Percentiles rank a stretch among this genome's conserved stretches.
Evolutionary conservation across 106 monocot genomes (phyloP).

Genomic region (Platanthera guangdongensis): DNA sequence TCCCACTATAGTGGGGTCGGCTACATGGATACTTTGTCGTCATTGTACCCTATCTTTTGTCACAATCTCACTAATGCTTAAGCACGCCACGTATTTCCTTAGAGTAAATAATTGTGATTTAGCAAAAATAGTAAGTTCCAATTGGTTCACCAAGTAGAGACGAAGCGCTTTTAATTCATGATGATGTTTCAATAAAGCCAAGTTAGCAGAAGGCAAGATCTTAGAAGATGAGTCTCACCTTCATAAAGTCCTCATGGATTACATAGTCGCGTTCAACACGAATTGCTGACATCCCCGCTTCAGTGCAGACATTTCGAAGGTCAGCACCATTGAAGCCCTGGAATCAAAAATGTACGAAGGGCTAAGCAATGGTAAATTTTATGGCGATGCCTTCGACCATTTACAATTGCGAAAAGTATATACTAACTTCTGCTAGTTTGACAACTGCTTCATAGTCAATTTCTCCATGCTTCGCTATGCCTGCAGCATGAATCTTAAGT

Average conservation of each 20-base stretch:
- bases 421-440: conserved; percentile 80
- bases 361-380: not conserved
- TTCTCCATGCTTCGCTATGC: conserved; percentile 92
- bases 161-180: not conserved
- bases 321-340: conserved; percentile 98
- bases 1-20: too few species aligned
- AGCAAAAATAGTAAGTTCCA: not conserved
- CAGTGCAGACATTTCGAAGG: conserved; percentile 92
- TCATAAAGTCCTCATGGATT: conserved; percentile 97
- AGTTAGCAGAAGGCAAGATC: not conserved
- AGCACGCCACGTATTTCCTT: too few species aligned
- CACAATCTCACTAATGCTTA: too few species aligned
- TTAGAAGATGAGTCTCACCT: conserved; percentile 30
- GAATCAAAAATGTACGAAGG: not conserved
- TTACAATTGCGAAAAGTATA: not conserved
- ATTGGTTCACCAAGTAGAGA: not conserved
- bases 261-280: conserved; percentile 96
- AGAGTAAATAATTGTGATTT: not conserved
- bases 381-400: not conserved
- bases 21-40: too few species aligned
- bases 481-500: conserved; percentile 93
- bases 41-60: too few species aligned
- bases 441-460: conserved; percentile 93
- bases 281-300: conserved; percentile 95
- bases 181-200: not conserved